Conservation (phyloP, 1,284 basidiomycete genomes). For the Boletus sp. region DNA sequence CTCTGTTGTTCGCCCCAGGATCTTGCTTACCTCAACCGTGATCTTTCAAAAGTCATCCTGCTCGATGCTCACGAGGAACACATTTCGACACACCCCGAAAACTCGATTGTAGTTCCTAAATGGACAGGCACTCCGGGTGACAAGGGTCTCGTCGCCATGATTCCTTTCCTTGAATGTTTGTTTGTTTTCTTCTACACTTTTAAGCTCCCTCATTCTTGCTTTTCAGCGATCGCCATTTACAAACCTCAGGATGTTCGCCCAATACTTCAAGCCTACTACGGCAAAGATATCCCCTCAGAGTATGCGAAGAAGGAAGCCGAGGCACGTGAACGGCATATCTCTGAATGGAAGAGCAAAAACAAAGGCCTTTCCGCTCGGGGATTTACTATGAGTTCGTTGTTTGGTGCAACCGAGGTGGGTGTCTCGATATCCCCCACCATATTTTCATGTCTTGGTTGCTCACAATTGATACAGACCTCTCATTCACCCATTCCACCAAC, state of each 20-base stretch:
- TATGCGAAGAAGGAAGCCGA: slow-evolving; percentile 89
- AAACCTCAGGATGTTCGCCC: slow-evolving; percentile 85
- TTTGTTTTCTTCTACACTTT: neutral
- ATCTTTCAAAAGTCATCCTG: slow-evolving; percentile 87
- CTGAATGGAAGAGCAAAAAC: slow-evolving; percentile 76
- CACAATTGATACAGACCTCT: slow-evolving; percentile 23
- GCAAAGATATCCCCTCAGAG: slow-evolving; percentile 87
- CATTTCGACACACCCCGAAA: slow-evolving; percentile 84
- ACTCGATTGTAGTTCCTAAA: slow-evolving; percentile 82
- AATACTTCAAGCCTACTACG: slow-evolving; percentile 83
- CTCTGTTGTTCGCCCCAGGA: slow-evolving; percentile 54
- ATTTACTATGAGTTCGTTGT: slow-evolving; percentile 55
- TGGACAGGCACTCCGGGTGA: slow-evolving; percentile 88
- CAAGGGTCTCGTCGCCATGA: slow-evolving; percentile 84
- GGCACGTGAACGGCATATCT: slow-evolving; percentile 75
- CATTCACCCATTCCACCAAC: slow-evolving; percentile 65
- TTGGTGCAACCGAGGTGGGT: slow-evolving; percentile 35
- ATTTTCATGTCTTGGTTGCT: slow-evolving; percentile 11
- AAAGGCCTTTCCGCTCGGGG: slow-evolving; percentile 49
- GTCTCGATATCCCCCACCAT: neutral
- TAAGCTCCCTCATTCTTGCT: slow-evolving; percentile 8
- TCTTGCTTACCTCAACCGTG: slow-evolving; percentile 90
- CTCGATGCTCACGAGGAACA: slow-evolving; percentile 88
- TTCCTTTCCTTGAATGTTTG: slow-evolving; percentile 97
- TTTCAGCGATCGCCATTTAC: slow-evolving; percentile 86